Percentiles rank a stretch among this genome's conserved stretches.
Conservation (phyloP, 2,329 filamentous ascomycete species). For the Pyricularia grisea region DNA sequence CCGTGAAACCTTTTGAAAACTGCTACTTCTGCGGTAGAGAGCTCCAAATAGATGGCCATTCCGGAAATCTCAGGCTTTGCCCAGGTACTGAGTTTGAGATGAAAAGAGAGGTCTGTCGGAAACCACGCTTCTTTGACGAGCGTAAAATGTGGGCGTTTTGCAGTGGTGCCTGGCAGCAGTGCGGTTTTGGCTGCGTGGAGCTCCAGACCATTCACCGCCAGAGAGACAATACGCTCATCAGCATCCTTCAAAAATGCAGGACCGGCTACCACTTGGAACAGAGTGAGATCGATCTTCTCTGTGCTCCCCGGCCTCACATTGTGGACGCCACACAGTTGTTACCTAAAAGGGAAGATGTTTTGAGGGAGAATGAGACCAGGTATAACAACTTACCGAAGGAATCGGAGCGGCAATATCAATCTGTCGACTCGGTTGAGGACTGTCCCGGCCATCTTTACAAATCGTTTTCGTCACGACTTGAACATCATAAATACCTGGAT, state of each 20-base stretch:
- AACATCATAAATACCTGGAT: neutral
- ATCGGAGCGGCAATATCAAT: slow-evolving; percentile 11
- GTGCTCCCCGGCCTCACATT: slow-evolving; percentile 18
- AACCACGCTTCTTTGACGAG: slow-evolving; percentile 29
- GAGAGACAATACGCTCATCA: slow-evolving; percentile 40
- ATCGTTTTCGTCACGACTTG: slow-evolving; percentile 11
- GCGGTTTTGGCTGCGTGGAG: slow-evolving; percentile 41
- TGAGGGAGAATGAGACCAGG: slow-evolving; percentile 20
- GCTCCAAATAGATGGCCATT: slow-evolving; percentile 7
- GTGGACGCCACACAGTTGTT: neutral
- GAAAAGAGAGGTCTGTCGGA: neutral
- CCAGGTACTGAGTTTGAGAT: neutral
- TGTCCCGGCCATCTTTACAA: neutral
- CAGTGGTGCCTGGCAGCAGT: slow-evolving; percentile 43
- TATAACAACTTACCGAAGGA: slow-evolving; percentile 23
- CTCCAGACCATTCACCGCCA: slow-evolving; percentile 49
- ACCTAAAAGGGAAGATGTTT: neutral
- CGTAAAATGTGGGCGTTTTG: slow-evolving; percentile 52
- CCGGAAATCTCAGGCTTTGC: neutral
- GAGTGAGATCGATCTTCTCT: slow-evolving; percentile 28
- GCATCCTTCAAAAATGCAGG: slow-evolving; percentile 44
- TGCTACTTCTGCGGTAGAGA: slow-evolving; percentile 39
- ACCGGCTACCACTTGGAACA: slow-evolving; percentile 29
- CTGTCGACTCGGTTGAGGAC: neutral
- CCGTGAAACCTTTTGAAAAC: slow-evolving; percentile 44